Percentiles rank a stretch among this genome's conserved stretches.
phyloP scores from a whole-genome alignment of 2,329 filamentous ascomycete species.

The Clarireedia homoeocarpa region DNA sequence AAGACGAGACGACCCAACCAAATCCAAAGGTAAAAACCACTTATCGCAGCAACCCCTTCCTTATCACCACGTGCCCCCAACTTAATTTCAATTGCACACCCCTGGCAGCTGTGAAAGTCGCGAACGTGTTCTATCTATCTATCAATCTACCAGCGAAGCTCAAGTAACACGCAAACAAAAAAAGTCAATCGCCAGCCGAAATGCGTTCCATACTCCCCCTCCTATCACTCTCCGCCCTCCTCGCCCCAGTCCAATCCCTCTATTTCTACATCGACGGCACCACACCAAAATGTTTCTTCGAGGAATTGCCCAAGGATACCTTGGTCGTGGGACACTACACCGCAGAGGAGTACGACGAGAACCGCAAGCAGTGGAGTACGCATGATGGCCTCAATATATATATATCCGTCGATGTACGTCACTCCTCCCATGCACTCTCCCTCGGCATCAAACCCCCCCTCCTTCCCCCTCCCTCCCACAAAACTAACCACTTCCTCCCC shows the following conservation, averaged over 20 bases:
- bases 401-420: slow-evolving; percentile 76
- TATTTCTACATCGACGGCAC: slow-evolving; percentile 93
- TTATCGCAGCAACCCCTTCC: not conserved
- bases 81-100: not conserved
- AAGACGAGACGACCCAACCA: not conserved
- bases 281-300: slow-evolving; percentile 90
- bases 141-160: not conserved
- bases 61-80: slow-evolving; percentile 6
- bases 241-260: slow-evolving; percentile 66
- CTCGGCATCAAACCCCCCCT: not conserved
- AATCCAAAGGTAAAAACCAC: not conserved
- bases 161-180: not conserved
- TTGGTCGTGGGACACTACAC: slow-evolving; percentile 89
- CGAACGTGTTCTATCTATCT: slow-evolving; percentile 10
- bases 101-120: slow-evolving; percentile 3
- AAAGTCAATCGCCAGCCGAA: slow-evolving; percentile 7
- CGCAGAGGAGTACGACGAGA: slow-evolving; percentile 75
- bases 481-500: slow-evolving; percentile 5
- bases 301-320: slow-evolving; percentile 96
- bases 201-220: slow-evolving; percentile 59
- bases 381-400: slow-evolving; percentile 74
- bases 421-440: not conserved
- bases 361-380: slow-evolving; percentile 58
- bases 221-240: slow-evolving; percentile 52
- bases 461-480: not conserved